Evolutionary conservation across 345 rosid genomes (phyloP), one percentile per base, ranked within the genome.

Genomic region (Gossypium anomalum): DNA sequence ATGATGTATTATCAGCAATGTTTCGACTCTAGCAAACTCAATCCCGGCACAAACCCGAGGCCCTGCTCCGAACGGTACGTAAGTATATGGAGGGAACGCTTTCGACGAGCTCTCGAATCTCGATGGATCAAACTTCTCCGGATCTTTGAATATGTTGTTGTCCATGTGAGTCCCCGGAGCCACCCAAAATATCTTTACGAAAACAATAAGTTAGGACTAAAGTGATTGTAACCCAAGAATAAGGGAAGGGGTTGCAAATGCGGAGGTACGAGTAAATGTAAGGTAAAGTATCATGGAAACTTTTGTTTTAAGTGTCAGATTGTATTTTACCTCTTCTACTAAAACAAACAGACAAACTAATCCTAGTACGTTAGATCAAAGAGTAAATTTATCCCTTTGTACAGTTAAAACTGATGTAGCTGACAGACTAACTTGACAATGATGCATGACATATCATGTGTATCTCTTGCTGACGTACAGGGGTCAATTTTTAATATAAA

Each of bases 141-240:
- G 73, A 17, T 70, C 45, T 17, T 70, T 17, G 20, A 70, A 70
- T 70, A 52, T 70, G 73, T 52, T 70, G 25, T 25, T 34, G 73
- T 70, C 73, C 73, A 70, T 51, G 73, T 70, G 73, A 29, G 73
- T 70, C 1, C 73, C 61, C 29, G 73, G 61, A 3, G 73, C 73
- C 61, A 70, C 73, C 73, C 73, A 70, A 70, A 70, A 70, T 29
- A 70, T 12, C 73, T 70, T 17, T 11, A 29, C 47, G 22, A n/a
- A 70, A 69, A 16, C 4, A 0, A 17, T 25, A 16, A 9, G 44
- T 9, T 15, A 67, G 43, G 20, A 25, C 55, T 19, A 13, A 0
- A n/a, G 52, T 7, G 2, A 14, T 49, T 9, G 20, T 17, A 48
- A 2, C 6, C 70, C 10, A 34, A 0, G 41, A 34, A 34, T 5